A percentile compares a stretch with the other conserved stretches of the same genome.
phyloP scores from a whole-genome alignment of 192 early-diverging fungal species.

The Coemansia sp. region DNA sequence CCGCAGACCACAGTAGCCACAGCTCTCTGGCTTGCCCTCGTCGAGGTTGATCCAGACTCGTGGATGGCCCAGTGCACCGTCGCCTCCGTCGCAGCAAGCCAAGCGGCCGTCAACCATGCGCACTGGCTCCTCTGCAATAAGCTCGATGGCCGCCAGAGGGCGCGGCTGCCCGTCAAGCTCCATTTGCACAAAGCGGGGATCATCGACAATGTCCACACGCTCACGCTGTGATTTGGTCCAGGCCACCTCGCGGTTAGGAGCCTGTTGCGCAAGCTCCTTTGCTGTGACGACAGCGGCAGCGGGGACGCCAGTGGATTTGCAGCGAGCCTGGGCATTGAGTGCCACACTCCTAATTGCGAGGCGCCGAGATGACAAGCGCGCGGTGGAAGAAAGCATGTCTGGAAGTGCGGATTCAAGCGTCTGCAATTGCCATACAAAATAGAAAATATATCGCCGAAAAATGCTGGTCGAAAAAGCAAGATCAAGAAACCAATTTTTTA shows the following conservation, averaged over 20 bases:
- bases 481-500: too few species aligned
- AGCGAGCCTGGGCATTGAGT: conserved; percentile 11
- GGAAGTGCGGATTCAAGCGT: neutral
- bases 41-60: conserved; percentile 91
- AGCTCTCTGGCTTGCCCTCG: conserved; percentile 60
- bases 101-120: conserved; percentile 68
- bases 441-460: neutral
- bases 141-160: conserved; percentile 85
- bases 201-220: conserved; percentile 64
- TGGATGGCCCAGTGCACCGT: conserved; percentile 89
- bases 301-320: conserved; percentile 37
- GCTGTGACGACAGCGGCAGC: conserved; percentile 10
- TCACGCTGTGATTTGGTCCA: conserved; percentile 79
- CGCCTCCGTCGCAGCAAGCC: conserved; percentile 85
- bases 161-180: conserved; percentile 82
- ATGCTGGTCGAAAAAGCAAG: neutral
- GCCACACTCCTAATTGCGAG: neutral
- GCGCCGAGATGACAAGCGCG: conserved; percentile 29
- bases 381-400: conserved; percentile 19
- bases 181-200: conserved; percentile 84
- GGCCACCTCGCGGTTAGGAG: conserved; percentile 66
- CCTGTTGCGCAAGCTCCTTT: conserved; percentile 57
- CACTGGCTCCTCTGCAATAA: conserved; percentile 87
- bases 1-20: conserved; percentile 84
- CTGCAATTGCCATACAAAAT: neutral